Conservation (phyloP, 805 yeast genomes). For the Maudiozyma turicensis region DNA sequence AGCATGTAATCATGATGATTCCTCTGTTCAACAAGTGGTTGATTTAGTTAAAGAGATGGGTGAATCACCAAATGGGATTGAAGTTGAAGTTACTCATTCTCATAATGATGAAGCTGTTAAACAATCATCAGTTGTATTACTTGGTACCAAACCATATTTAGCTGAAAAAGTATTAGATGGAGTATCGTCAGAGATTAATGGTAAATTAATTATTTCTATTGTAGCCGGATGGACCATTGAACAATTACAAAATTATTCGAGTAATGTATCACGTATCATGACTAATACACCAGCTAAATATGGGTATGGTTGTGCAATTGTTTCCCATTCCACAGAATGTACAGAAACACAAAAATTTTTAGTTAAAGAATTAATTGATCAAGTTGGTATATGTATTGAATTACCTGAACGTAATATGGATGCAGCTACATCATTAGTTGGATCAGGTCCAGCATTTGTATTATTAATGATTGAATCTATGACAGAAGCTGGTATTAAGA, state of each 20-base stretch:
- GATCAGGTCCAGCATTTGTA: constrained; percentile 95
- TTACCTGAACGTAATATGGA: constrained; percentile 91
- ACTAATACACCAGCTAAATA: constrained; percentile 93
- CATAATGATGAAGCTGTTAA: constrained; percentile 51
- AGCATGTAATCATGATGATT: constrained; percentile 51
- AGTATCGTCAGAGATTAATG: constrained; percentile 38
- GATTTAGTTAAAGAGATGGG: constrained; percentile 40
- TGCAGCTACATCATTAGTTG: constrained; percentile 89
- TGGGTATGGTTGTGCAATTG: constrained; percentile 90
- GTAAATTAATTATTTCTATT: constrained; percentile 62
- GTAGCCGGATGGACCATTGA: constrained; percentile 89
- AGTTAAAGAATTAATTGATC: constrained; percentile 39
- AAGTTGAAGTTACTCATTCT: constrained; percentile 44
- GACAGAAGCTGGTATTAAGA: constrained; percentile 87
- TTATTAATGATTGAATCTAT: constrained; percentile 82
- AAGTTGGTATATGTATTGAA: constrained; percentile 53
- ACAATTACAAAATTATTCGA: constrained; percentile 45
- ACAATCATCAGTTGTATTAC: constrained; percentile 57
- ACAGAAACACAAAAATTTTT: constrained; percentile 29
- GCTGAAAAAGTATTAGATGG: constrained; percentile 50
- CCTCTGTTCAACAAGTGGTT: constrained; percentile 41
- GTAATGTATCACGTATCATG: constrained; percentile 80
- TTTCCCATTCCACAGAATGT: constrained; percentile 57
- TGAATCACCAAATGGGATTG: constrained; percentile 32
- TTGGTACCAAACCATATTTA: constrained; percentile 86